Base-by-base conservation (phyloP, 169 alveolate species). In the Eimeria tenella region DNA sequence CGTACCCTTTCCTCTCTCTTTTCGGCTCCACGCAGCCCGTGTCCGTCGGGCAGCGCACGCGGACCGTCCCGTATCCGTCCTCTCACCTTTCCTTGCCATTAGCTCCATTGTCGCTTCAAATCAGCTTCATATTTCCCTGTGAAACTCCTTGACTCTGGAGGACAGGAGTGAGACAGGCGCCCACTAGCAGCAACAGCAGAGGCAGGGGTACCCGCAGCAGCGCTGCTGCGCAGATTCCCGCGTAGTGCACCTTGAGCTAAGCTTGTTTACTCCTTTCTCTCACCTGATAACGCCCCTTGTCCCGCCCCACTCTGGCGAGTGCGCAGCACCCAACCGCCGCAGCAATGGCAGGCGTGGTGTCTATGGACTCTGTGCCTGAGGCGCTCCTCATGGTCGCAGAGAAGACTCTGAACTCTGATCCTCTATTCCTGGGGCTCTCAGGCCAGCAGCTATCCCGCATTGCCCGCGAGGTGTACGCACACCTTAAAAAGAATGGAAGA, bases 391-490 rank as follows among this genome's bases (percentile, higher is more conserved):
- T 60, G 4, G 65, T 75, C 4, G 86, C 86, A 11, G 86, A 75
- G 63, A 75, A 75, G n/a, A 17, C 58, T 25, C 86, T 75, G 62
- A 75, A 9, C 49, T 8, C 65, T 0, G 49, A 75, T 56, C 86
- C 86, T 2, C 65, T 50, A 23, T 75, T 75, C 49, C 17, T 75
- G 9, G 86, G 86, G 17, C 65, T 75, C 6, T 75, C 86, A 5
- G 86, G 63, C 62, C 65, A 56, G 23, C 86, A 75, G 86, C 65
- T 75, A 4, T 50, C 86, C 56, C 86, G 86, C 65, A 75, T 75
- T 19, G 86, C 86, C 19, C 86, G 86, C n/a, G 86, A 75, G 63
- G 65, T 75, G 86, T 75, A 75, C 86, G 65, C 49, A 42, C 86
- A 75, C 86, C 86, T 75, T 10, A 75, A 52, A 75, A 52, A 42